Percentiles rank a stretch among this genome's conserved stretches.
Evolutionary conservation across 371 early-diverging fungal species (phyloP).

Genomic region (Mortierella sp.): DNA sequence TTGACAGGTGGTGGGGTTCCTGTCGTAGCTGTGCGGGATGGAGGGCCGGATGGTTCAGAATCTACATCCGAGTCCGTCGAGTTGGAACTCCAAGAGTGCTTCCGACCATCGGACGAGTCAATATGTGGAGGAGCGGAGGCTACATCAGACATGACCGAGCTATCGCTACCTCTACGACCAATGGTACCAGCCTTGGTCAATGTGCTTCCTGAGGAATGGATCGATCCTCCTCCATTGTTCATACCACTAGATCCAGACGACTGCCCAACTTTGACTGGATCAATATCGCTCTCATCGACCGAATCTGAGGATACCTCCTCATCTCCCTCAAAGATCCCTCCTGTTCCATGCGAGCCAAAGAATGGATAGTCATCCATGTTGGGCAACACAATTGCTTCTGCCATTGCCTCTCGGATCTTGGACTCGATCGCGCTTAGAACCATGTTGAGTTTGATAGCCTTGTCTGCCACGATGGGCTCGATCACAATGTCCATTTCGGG

Average conservation of each 20-base stretch:
- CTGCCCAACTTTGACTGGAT: conserved; percentile 12
- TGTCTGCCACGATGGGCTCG: conserved; percentile 89
- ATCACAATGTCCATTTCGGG: conserved; percentile 83
- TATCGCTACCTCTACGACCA: conserved; percentile 32
- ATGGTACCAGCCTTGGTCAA: background rate
- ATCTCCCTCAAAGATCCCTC: conserved; percentile 71
- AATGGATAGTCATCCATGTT: conserved; percentile 93
- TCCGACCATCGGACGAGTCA: conserved; percentile 2
- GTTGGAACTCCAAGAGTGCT: conserved; percentile 40
- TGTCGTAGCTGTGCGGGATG: conserved; percentile 10
- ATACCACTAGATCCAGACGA: background rate
- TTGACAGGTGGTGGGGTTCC: background rate
- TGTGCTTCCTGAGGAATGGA: no score
- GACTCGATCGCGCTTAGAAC: conserved; percentile 88
- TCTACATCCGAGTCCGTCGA: conserved; percentile 44
- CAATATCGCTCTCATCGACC: conserved; percentile 36
- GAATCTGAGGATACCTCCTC: conserved; percentile 42
- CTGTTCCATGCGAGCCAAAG: conserved; percentile 73
- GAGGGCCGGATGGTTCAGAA: conserved; percentile 12
- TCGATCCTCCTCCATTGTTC: no score
- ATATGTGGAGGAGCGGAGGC: no score
- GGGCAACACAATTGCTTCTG: conserved; percentile 86
- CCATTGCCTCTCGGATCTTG: conserved; percentile 84
- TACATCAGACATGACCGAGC: conserved; percentile 30
- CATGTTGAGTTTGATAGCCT: conserved; percentile 79